Conservation (phyloP, 352 stramenopile genomes). For the Pythium rhizo-oryzae region DNA sequence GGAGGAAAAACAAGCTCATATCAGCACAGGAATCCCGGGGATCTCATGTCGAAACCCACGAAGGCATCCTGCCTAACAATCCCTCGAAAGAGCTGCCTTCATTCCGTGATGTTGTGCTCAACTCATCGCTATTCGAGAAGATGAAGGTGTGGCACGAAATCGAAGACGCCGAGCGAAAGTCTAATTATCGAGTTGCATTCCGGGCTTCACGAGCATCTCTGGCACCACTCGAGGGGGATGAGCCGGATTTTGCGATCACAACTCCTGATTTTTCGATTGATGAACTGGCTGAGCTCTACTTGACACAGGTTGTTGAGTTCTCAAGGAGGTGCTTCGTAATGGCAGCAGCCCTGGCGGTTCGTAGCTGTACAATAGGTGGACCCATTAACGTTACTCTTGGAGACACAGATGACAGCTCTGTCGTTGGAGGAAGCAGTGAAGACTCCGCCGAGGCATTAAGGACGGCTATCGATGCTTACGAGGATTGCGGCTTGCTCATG, state of each 20-base stretch:
- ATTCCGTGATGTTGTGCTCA: slow-evolving; percentile 47
- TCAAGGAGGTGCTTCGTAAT: slow-evolving; percentile 64
- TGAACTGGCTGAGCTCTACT: slow-evolving; percentile 46
- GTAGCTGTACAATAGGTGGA: background rate
- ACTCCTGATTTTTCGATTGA: slow-evolving; percentile 40
- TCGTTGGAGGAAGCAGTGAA: background rate
- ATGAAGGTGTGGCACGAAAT: slow-evolving; percentile 59
- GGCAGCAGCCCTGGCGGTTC: slow-evolving; percentile 45
- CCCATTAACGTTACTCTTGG: background rate
- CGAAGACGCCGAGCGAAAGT: slow-evolving; percentile 17
- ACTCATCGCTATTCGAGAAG: slow-evolving; percentile 50
- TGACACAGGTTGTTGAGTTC: slow-evolving; percentile 66
- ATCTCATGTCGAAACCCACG: background rate
- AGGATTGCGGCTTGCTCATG: slow-evolving; percentile 75
- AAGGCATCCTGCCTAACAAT: background rate
- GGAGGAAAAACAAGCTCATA: slow-evolving; percentile 15
- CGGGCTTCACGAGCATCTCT: background rate
- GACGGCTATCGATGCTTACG: slow-evolving; percentile 56
- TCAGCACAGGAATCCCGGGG: background rate
- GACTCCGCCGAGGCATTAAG: slow-evolving; percentile 10
- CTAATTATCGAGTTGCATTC: slow-evolving; percentile 19
- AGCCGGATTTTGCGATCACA: background rate
- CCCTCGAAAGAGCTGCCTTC: slow-evolving; percentile 12
- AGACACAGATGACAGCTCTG: background rate
- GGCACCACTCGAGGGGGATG: too few relatives aligned